A percentile compares a stretch with the other conserved stretches of the same genome.
Evolutionary conservation across 805 yeast species (phyloP).

Genomic region (Wickerhamomyces subpelliculosus): DNA sequence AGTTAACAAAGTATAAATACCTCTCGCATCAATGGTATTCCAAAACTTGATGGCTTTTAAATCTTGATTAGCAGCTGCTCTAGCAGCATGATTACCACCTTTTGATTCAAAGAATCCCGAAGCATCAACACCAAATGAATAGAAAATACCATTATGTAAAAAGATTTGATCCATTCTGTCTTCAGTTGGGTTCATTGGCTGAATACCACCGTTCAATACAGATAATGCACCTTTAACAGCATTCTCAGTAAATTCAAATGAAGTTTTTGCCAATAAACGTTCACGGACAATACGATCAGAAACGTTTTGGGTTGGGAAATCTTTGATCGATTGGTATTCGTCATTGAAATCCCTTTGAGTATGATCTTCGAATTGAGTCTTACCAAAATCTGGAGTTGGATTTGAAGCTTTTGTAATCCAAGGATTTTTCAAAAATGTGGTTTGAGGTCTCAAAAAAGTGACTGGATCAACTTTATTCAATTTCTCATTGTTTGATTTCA

Average conservation of each 20-base stretch:
- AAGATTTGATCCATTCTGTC: constrained; percentile 54
- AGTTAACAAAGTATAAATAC: constrained; percentile 67
- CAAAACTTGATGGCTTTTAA: constrained; percentile 62
- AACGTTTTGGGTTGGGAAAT: constrained; percentile 51
- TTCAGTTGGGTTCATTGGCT: constrained; percentile 79
- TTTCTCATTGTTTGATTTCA: constrained; percentile 43
- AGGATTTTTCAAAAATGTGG: constrained; percentile 57
- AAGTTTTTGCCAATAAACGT: constrained; percentile 59
- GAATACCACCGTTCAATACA: constrained; percentile 64
- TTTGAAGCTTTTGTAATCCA: constrained; percentile 46
- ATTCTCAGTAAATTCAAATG: constrained; percentile 67
- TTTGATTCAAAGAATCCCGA: constrained; percentile 53
- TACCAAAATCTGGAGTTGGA: constrained; percentile 22
- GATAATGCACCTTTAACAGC: constrained; percentile 78
- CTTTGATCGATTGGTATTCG: constrained; percentile 78
- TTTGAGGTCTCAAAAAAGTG: constrained; percentile 54
- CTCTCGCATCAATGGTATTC: constrained; percentile 56
- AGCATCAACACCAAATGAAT: constrained; percentile 69
- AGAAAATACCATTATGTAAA: constrained; percentile 79
- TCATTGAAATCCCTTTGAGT: constrained; percentile 80
- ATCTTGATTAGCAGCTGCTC: constrained; percentile 75
- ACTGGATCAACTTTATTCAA: constrained; percentile 42
- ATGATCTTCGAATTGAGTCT: constrained; percentile 16
- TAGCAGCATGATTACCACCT: constrained; percentile 85
- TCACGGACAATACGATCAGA: constrained; percentile 72